These are phyloP conservation scores for Bipolaris victoriae DNA, from an alignment of 2,329 filamentous ascomycete genomes.

Conservation along the genomic window DNA sequence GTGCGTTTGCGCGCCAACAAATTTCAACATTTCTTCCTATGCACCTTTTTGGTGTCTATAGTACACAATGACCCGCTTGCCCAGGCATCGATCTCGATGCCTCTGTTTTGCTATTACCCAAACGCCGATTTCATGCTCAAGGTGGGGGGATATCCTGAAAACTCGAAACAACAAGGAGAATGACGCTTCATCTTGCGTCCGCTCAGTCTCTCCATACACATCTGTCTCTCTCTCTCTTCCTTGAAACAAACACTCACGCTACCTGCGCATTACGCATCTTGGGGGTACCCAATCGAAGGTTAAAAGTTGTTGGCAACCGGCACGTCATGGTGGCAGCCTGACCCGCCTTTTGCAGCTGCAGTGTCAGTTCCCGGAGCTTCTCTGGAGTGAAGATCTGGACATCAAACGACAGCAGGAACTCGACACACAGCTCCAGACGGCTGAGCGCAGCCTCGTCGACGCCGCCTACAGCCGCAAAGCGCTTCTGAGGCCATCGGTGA, in stretches of 20 bases:
- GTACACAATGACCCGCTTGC: conserved; percentile 11
- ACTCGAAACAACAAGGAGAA: conserved; percentile 22
- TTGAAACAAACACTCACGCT: conserved; percentile 9
- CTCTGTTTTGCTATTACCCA: conserved; percentile 23
- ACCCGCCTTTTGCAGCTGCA: conserved; percentile 49
- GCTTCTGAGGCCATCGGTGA: conserved; percentile 81
- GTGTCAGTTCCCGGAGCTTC: conserved; percentile 42
- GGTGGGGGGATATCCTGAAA: conserved; percentile 31
- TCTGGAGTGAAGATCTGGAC: conserved; percentile 47
- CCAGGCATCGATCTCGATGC: conserved; percentile 11
- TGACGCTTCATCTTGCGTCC: background rate
- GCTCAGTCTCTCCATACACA: background rate
- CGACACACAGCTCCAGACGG: conserved; percentile 78
- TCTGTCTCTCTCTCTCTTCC: background rate
- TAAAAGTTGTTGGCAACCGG: conserved; percentile 44
- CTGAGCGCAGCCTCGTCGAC: conserved; percentile 83
- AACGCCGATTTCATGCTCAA: conserved; percentile 33
- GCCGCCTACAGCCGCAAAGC: conserved; percentile 86
- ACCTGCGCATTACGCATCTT: conserved; percentile 34
- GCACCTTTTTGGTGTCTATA: conserved; percentile 14
- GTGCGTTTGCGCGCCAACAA: conserved; percentile 3
- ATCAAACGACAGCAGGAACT: conserved; percentile 54
- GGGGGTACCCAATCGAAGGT: conserved; percentile 34
- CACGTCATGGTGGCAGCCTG: conserved; percentile 45
- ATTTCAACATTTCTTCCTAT: conserved; percentile 8